Base-by-base conservation (phyloP, 129 eudicot species). In the Rutidosis leptorrhynchoides region DNA sequence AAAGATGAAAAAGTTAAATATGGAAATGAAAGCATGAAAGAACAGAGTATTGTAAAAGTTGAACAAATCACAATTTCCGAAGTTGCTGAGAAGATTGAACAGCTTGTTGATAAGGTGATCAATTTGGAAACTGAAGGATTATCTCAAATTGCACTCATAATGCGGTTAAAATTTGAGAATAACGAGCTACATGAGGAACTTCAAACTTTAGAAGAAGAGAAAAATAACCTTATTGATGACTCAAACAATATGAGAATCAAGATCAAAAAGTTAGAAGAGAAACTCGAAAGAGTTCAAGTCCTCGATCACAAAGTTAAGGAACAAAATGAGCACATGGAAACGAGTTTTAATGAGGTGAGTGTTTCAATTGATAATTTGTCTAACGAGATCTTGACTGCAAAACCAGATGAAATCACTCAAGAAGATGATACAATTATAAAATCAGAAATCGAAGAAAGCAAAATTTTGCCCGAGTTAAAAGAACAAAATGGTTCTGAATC, bases 61-160 rank as follows among this genome's bases (percentile, higher is more conserved):
- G 45, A 56, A n/a, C 55, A 69, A 10, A 51, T 81, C 64, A 79
- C 86, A 21, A 77, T 83, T 62, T 64, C 83, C 20, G 79, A 82
- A 54, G 80, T 90, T 54, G 86, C 81, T 37, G 88, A 86, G 43
- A 86, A 86, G 79, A 81, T 86, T 48, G 90, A 90, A 55, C 84
- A 83, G 35, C 79, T 86, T 68, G 95, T 90, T 52, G 90, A 80
- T 14, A 83, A 79, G 45, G 81, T 86, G 20, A 69, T 90, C 35
- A 57, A 5, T 23, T 22, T 83, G 53, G 97, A 86, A 76, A 79
- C 79, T 6, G 79, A 67, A 3, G 77, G 86, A 35, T 57, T 72
- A 68, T 83, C 95, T 27, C 86, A 90, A 45, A 69, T 25, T 75
- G 84, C 86, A 29, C 16, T 83, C 29, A 80, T 83, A 12, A 72